Evolutionary conservation across 768 basidiomycete species (phyloP).

Genomic region (Lyophyllum atratum): DNA sequence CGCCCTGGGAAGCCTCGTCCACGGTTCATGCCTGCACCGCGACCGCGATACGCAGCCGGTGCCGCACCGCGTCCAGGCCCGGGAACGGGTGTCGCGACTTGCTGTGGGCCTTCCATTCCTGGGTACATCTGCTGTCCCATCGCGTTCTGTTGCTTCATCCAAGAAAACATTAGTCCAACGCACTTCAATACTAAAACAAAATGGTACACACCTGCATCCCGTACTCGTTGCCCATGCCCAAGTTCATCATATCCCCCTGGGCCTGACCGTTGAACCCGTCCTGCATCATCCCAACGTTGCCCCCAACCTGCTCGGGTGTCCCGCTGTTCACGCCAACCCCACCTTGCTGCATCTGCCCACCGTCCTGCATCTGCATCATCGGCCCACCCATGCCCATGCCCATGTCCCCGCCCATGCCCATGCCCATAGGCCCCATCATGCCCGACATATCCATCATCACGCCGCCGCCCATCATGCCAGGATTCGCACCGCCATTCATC

Average conservation of each 20-base stretch:
- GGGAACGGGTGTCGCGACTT: conserved; percentile 48
- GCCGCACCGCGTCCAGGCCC: conserved; percentile 39
- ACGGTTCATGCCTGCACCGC: conserved; percentile 39
- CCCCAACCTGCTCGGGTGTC: conserved; percentile 41
- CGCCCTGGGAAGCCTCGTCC: conserved; percentile 41
- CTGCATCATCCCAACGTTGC: conserved; percentile 47
- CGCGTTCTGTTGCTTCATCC: conserved; percentile 52
- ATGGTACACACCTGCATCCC: conserved; percentile 65
- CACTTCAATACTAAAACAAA: background rate
- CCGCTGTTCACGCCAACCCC: conserved; percentile 39
- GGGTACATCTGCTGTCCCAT: conserved; percentile 74
- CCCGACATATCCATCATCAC: conserved; percentile 83
- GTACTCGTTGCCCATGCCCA: conserved; percentile 67
- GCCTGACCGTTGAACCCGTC: conserved; percentile 48
- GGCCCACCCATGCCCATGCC: conserved; percentile 64
- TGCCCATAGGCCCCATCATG: conserved; percentile 63
- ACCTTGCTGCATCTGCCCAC: conserved; percentile 35
- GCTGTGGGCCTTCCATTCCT: conserved; percentile 51
- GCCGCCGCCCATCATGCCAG: conserved; percentile 62
- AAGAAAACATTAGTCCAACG: conserved; percentile 8
- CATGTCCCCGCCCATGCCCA: conserved; percentile 65
- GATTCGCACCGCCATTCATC: conserved; percentile 66
- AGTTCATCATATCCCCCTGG: conserved; percentile 62
- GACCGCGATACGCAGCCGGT: conserved; percentile 30
- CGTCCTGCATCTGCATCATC: conserved; percentile 58